These are phyloP conservation scores for Acanthamoeba lenticulata DNA, from an alignment of 208 protist species.

Conservation along the genomic window DNA sequence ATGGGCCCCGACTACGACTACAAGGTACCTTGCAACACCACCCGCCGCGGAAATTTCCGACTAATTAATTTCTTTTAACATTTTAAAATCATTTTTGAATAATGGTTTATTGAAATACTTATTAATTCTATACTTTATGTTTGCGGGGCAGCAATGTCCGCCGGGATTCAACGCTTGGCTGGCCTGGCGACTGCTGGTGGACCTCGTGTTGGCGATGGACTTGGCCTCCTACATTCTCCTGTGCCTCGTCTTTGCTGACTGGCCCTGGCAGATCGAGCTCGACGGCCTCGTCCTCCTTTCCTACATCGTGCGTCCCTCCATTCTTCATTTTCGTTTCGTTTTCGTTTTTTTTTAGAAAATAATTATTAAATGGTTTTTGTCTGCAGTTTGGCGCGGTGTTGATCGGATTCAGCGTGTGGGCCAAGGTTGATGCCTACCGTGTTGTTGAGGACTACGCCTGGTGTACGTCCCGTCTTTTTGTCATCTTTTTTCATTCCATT, in stretches of 20 bases:
- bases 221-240: conserved; percentile 91
- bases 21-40: conserved; percentile 68
- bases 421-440: conserved; percentile 95
- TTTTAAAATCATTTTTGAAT: neutral
- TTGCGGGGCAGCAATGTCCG: conserved; percentile 73
- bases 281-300: conserved; percentile 62
- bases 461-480: conserved; percentile 80
- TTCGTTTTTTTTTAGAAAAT: neutral
- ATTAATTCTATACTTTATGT: neutral
- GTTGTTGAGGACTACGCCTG: conserved; percentile 96
- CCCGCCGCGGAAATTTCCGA: neutral
- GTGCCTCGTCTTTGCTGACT: conserved; percentile 53
- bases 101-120: neutral
- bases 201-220: conserved; percentile 93
- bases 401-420: conserved; percentile 91
- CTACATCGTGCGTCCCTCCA: too few relatives aligned
- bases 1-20: conserved; percentile 81
- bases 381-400: neutral
- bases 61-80: neutral
- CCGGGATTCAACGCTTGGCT: conserved; percentile 94
- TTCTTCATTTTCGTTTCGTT: neutral
- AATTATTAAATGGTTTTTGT: neutral
- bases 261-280: conserved; percentile 49
- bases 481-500: neutral
- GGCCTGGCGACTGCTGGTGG: conserved; percentile 93